Percentiles rank a stretch among this genome's conserved stretches.
These are phyloP conservation scores for Mitragyna speciosa DNA, from an alignment of 257 asterid genomes.

Conservation along the genomic window DNA sequence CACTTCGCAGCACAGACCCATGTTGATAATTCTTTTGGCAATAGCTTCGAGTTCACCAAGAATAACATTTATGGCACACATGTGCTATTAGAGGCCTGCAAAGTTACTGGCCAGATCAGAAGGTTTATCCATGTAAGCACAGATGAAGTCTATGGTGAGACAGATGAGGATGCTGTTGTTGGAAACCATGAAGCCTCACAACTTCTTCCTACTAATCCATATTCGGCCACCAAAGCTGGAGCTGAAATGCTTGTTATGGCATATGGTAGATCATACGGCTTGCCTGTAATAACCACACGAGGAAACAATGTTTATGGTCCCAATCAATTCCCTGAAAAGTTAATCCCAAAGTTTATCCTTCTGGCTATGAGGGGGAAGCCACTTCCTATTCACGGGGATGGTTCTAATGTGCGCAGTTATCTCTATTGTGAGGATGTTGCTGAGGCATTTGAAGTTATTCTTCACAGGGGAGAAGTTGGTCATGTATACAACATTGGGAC, in stretches of 20 bases:
- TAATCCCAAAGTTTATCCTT: constrained; percentile 92
- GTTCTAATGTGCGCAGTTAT: constrained; percentile 89
- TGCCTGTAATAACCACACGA: constrained; percentile 85
- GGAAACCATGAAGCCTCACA: constrained; percentile 99
- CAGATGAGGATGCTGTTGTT: constrained; percentile 93
- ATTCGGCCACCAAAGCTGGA: constrained; percentile 97
- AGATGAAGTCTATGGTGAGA: constrained; percentile 97
- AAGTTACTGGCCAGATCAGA: constrained; percentile 92
- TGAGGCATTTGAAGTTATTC: constrained; percentile 89
- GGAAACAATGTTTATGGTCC: constrained; percentile 97
- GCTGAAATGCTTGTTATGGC: constrained; percentile 99
- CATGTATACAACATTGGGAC: constrained; percentile 95
- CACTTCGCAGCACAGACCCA: constrained; percentile 99
- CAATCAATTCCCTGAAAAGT: constrained; percentile 91
- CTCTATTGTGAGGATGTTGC: constrained; percentile 97
- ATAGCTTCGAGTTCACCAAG: constrained; percentile 95
- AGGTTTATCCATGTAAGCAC: constrained; percentile 99
- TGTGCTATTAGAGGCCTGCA: constrained; percentile 96
- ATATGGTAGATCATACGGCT: constrained; percentile 88
- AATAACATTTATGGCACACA: constrained; percentile 96
- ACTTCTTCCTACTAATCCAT: constrained; percentile 91
- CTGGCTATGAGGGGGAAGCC: constrained; percentile 81
- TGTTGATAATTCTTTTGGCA: constrained; percentile 92
- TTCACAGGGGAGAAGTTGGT: constrained; percentile 95
- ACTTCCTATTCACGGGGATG: constrained; percentile 98